Evolutionary conservation across 2,329 filamentous ascomycete genomes (phyloP).

Genomic region (Monilinia fructigena): DNA sequence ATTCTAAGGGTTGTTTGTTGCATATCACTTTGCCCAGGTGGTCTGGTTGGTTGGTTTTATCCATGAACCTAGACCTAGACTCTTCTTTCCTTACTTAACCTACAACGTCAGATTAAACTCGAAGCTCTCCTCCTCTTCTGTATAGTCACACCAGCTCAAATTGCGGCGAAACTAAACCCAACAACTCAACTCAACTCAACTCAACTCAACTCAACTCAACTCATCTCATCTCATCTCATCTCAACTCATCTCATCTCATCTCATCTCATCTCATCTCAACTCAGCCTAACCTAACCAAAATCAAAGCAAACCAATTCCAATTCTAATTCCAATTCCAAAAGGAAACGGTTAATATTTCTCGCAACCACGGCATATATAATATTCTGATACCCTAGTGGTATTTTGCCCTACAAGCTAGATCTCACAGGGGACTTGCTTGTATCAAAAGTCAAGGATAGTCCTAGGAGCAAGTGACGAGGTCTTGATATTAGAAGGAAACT

Average conservation of each 20-base stretch:
- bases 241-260: too few relatives aligned
- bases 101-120: slow-evolving; percentile 18
- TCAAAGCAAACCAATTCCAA: too few relatives aligned
- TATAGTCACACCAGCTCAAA: slow-evolving; percentile 18
- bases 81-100: not conserved
- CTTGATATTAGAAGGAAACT: slow-evolving; percentile 26
- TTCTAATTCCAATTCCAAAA: not conserved
- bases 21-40: not conserved
- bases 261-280: too few relatives aligned
- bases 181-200: too few relatives aligned
- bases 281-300: not conserved
- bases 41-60: not conserved
- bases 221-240: too few relatives aligned
- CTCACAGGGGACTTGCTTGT: slow-evolving; percentile 37
- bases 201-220: too few relatives aligned
- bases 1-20: not conserved
- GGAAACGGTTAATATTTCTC: slow-evolving; percentile 23
- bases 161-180: not conserved
- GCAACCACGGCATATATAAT: slow-evolving; percentile 12
- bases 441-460: slow-evolving; percentile 35
- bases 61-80: slow-evolving; percentile 14
- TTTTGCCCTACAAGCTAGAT: slow-evolving; percentile 32
- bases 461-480: slow-evolving; percentile 33
- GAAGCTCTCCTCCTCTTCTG: not conserved
- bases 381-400: slow-evolving; percentile 29